Conservation (phyloP, 192 early-diverging fungal species). For the Podila epigama region DNA sequence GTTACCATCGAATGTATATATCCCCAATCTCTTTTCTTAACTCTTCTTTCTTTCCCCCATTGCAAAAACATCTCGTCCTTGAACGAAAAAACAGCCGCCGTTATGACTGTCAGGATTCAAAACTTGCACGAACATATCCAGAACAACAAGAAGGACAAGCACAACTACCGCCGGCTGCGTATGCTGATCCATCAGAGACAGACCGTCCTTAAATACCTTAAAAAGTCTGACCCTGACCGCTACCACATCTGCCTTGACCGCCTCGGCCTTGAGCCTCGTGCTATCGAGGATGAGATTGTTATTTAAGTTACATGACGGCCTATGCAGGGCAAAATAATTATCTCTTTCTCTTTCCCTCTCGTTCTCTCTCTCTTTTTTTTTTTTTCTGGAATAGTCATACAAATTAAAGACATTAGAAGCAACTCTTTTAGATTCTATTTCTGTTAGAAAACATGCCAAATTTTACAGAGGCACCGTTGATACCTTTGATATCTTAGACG, state of each 20-base stretch:
- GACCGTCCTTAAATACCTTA: conserved; percentile 89
- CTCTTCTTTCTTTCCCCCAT: neutral
- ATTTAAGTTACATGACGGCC: conserved; percentile 35
- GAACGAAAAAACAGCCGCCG: conserved; percentile 69
- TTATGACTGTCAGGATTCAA: conserved; percentile 89
- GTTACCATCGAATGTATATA: too few species aligned
- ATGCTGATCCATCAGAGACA: conserved; percentile 82
- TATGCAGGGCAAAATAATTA: neutral
- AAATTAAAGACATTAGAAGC: too few species aligned
- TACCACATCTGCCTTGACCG: conserved; percentile 74
- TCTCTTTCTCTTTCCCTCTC: too few species aligned
- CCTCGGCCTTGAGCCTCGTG: conserved; percentile 74
- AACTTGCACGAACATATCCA: conserved; percentile 84
- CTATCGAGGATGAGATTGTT: conserved; percentile 68
- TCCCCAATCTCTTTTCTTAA: neutral
- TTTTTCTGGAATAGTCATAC: too few species aligned
- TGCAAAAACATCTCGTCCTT: neutral
- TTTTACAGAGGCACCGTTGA: too few species aligned
- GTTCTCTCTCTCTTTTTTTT: too few species aligned
- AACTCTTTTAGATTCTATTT: too few species aligned
- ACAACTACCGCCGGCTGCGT: conserved; percentile 86
- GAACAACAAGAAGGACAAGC: conserved; percentile 86
- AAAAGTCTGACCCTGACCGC: conserved; percentile 69
- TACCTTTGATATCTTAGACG: too few species aligned
- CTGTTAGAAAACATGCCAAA: too few species aligned